Evolutionary conservation across 257 asterid genomes (phyloP), one percentile per base, ranked within the genome.

Genomic region (Nicotiana obtusifolia): DNA sequence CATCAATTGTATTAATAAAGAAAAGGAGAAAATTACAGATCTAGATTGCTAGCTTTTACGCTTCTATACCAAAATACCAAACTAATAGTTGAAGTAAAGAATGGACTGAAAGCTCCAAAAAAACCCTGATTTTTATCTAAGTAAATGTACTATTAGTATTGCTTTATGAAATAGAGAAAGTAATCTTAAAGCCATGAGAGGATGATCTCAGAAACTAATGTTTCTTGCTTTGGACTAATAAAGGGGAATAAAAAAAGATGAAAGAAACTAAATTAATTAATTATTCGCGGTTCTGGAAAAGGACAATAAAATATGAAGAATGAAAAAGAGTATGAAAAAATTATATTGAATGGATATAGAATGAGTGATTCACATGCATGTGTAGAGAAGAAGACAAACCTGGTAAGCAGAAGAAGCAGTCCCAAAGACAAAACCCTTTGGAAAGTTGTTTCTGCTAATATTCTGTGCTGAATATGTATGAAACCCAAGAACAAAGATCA

Each of bases 371-470:
- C 59, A 71, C 78, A 44, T 71, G 78, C 60, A 71, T 71, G 60
- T 44, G 1, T 2, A 80, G 33, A 20, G 26, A 49, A 20, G 33
- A 16, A 20, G 33, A 37, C 33, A 10, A 54, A 93, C 99, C 97
- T 95, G 98, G 84, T 85, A 93, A 80, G 98, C 97, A 81, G 99
- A 89, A 77, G 99, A 93, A 22, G 99, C 97, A 67, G 97, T 93
- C 13, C 99, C 99, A 86, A 95, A 95, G 24, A 95, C 97, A 85
- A 93, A 95, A 68, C 91, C 97, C 64, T 83, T 76, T 0, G 99
- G 99, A 65, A 95, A 95, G 30, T 71, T 71, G 82, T 87, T 91
- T 88, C 86, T 73, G 85, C 99, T 90, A 28, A 84, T 87, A 4
- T 89, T 90, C 57, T 82, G 82, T 5, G 88, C 92, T 35, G 61